Percentiles rank a stretch among this genome's conserved stretches.
These are phyloP conservation scores for Penicillium subrubescens DNA, from an alignment of 495 filamentous ascomycete genomes.

Conservation along the genomic window DNA sequence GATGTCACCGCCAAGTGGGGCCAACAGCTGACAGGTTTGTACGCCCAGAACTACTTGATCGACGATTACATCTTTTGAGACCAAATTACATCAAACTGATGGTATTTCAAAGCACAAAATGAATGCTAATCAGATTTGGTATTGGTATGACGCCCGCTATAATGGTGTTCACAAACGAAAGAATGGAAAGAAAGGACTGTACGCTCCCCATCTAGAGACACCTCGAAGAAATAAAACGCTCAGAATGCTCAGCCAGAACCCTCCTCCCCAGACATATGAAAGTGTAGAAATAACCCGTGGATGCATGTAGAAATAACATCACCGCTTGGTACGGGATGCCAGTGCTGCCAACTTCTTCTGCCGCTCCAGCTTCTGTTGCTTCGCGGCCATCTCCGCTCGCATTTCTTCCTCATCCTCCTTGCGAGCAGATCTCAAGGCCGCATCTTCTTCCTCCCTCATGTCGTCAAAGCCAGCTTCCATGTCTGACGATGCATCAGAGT, in stretches of 20 bases:
- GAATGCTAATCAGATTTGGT: slow-evolving; percentile 22
- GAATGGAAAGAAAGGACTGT: slow-evolving; percentile 18
- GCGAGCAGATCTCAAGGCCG: slow-evolving; percentile 50
- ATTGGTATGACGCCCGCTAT: slow-evolving; percentile 36
- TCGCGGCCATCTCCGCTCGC: slow-evolving; percentile 53
- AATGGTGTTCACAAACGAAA: slow-evolving; percentile 21
- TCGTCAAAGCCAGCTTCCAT: slow-evolving; percentile 68
- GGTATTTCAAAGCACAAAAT: neutral
- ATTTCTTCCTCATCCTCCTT: slow-evolving; percentile 63
- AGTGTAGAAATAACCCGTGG: slow-evolving; percentile 17
- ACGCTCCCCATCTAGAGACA: slow-evolving; percentile 36
- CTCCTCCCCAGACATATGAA: slow-evolving; percentile 20
- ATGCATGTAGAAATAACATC: slow-evolving; percentile 6
- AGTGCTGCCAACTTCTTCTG: slow-evolving; percentile 52
- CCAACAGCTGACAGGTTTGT: slow-evolving; percentile 13
- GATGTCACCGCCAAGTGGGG: slow-evolving; percentile 49
- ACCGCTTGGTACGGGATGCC: slow-evolving; percentile 43
- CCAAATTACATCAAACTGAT: neutral
- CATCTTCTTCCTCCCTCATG: slow-evolving; percentile 59
- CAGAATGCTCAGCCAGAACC: slow-evolving; percentile 30
- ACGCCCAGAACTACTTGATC: slow-evolving; percentile 12
- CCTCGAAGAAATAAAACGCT: slow-evolving; percentile 31
- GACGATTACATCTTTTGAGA: neutral
- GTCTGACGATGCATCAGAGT: slow-evolving; percentile 59
- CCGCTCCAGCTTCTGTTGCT: slow-evolving; percentile 58